Percentiles rank a stretch among this genome's conserved stretches.
These are phyloP conservation scores for Vitis labrusca DNA, from an alignment of 164 flowering plant species.

Conservation along the genomic window DNA sequence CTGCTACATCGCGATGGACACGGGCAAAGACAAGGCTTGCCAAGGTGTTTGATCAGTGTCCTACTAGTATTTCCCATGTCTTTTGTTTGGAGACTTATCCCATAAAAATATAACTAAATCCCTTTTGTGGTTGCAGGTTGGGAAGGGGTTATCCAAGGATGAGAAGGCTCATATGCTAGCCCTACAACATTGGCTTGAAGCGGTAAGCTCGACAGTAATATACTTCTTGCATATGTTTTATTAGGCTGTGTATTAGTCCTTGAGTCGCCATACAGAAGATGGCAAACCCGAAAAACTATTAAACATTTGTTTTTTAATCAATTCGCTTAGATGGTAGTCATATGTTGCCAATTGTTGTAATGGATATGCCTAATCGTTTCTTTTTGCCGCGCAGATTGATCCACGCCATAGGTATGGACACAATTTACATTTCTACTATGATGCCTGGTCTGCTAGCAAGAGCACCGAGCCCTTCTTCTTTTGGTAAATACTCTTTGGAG, in stretches of 20 bases:
- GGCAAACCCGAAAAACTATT: too few species aligned
- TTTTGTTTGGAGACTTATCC: neutral
- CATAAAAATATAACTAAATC: neutral
- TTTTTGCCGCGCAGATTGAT: conserved; percentile 45
- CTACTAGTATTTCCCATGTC: neutral
- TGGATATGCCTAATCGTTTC: neutral
- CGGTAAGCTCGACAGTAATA: conserved; percentile 32
- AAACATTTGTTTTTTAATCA: too few species aligned
- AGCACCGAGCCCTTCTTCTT: conserved; percentile 69
- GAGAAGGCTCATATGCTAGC: conserved; percentile 61
- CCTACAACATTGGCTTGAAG: conserved; percentile 64
- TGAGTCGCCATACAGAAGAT: too few species aligned
- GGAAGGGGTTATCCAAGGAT: conserved; percentile 52
- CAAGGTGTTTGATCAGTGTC: conserved; percentile 24
- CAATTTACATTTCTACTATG: conserved; percentile 62
- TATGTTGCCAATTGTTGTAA: neutral
- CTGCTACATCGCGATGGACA: conserved; percentile 39
- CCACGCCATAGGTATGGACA: conserved; percentile 78
- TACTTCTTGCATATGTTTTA: too few species aligned
- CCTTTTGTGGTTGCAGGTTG: conserved; percentile 32
- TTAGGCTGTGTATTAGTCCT: too few species aligned
- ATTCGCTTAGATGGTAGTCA: too few species aligned
- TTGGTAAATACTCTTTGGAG: conserved; percentile 34
- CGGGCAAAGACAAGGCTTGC: conserved; percentile 44
- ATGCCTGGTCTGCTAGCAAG: conserved; percentile 49